Base-by-base conservation (phyloP, 164 flowering plant species). In the Magnolia officinalis region DNA sequence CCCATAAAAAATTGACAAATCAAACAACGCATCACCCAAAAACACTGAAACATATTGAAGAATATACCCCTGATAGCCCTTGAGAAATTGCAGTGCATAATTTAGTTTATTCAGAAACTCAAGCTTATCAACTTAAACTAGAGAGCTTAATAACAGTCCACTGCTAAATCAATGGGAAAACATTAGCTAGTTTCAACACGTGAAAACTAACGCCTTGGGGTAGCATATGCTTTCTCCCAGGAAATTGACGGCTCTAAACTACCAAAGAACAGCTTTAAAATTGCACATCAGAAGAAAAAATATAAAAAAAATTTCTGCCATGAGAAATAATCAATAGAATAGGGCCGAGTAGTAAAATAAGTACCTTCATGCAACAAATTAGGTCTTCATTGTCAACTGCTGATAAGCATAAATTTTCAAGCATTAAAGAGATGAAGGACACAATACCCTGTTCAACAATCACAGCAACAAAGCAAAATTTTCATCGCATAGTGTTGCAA, bases 311-410 rank as follows among this genome's bases (percentile, higher is more conserved):
- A 0, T 37, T 4, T 37, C 45, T 37, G 45, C 45, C 45, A 37
- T 37, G 45, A 37, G 6, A 37, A 37, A 37, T 37, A 37, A 37
- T 37, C 45, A 37, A 37, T 37, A 37, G 45, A 37, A 4, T 37
- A 37, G 45, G 45, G 6, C 6, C 6, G 45, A 3, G 16, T 16
- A n/a, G 23, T 11, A 70, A 10, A 59, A 18, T 50, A 50, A 11
- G 23, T 79, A 82, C 84, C 84, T 82, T 82, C 7, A 77, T 79
- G 73, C 82, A 79, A 67, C 59, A 79, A 67, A 82, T 71, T 50
- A 82, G 65, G 20, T 82, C 81, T 82, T 82, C 84, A 77, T 82
- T 82, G 73, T 77, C 71, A n/a, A 79, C 79, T 20, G 82, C 72
- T 50, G 84, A 82, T 19, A 82, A 70, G 72, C 81, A 82, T 58